These are phyloP conservation scores for Biscogniauxia mediterranea DNA, from an alignment of 2,329 filamentous ascomycete genomes.

Conservation along the genomic window DNA sequence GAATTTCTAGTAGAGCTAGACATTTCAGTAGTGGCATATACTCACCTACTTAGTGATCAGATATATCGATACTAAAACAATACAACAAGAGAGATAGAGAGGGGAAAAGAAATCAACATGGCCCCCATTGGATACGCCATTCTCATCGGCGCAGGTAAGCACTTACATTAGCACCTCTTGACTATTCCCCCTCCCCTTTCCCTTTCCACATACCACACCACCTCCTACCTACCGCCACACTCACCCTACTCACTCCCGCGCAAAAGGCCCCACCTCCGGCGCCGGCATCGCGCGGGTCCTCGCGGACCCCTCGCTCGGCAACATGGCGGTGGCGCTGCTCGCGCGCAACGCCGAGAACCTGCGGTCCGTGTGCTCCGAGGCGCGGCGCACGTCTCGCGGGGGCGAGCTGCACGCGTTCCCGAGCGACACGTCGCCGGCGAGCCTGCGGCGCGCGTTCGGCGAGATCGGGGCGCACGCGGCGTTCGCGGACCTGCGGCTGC, in stretches of 20 bases:
- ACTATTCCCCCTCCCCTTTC: background rate
- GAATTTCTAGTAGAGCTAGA: too few species aligned
- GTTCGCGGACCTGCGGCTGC: conserved; percentile 49
- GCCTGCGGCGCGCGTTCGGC: conserved; percentile 46
- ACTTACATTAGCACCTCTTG: too few species aligned
- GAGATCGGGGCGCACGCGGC: conserved; percentile 47
- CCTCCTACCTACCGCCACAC: background rate
- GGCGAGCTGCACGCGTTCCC: conserved; percentile 49
- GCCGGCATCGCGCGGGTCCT: conserved; percentile 56
- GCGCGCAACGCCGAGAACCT: conserved; percentile 48
- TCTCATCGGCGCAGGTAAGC: conserved; percentile 46
- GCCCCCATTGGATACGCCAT: conserved; percentile 43
- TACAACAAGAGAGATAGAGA: background rate
- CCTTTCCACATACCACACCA: too few species aligned
- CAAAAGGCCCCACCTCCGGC: conserved; percentile 40
- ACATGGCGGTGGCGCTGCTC: conserved; percentile 54
- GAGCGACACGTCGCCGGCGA: conserved; percentile 46
- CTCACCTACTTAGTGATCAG: too few species aligned
- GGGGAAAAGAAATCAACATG: background rate
- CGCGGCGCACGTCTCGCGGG: conserved; percentile 38
- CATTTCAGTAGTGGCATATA: too few species aligned
- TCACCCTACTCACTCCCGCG: background rate
- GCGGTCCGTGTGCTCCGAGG: conserved; percentile 39
- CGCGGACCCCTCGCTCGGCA: conserved; percentile 48
- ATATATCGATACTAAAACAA: too few species aligned